These are phyloP conservation scores for Trichosporon sp. DNA, from an alignment of 1,284 basidiomycete species.

Conservation along the genomic window DNA sequence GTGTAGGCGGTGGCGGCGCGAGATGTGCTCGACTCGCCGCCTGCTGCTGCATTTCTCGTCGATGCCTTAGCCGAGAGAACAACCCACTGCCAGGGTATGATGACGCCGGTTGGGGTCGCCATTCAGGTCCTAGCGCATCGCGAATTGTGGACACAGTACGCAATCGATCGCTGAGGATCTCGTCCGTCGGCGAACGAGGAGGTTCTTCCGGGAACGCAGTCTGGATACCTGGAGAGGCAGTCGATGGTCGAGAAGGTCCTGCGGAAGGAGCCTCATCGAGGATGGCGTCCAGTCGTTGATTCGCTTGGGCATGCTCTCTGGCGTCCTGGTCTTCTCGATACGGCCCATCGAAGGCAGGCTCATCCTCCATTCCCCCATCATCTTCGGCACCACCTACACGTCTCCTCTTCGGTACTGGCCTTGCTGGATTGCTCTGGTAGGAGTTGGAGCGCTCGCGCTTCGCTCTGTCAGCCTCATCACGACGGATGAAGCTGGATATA, in stretches of 20 bases:
- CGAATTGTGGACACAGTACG: constrained; percentile 30
- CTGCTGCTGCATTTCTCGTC: background rate
- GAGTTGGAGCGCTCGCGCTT: constrained; percentile 19
- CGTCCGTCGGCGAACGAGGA: constrained; percentile 22
- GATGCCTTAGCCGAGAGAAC: background rate
- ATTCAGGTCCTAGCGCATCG: constrained; percentile 21
- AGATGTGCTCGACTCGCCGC: background rate
- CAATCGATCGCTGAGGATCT: constrained; percentile 28
- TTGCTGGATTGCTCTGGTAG: constrained; percentile 4
- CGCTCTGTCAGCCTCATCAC: background rate
- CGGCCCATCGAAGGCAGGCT: background rate
- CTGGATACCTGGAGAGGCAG: background rate
- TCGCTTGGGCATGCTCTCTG: background rate
- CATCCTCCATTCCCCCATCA: constrained; percentile 3
- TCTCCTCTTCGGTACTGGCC: constrained; percentile 9
- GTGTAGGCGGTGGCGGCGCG: constrained; percentile 1
- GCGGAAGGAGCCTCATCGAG: background rate
- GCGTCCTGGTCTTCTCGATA: background rate
- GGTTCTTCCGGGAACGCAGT: background rate
- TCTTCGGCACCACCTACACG: constrained; percentile 8
- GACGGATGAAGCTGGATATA: constrained; percentile 8
- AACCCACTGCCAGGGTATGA: background rate
- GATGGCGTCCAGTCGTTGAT: background rate
- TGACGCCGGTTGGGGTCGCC: background rate
- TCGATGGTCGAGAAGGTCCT: background rate